Evolutionary conservation across 495 filamentous ascomycete genomes (phyloP).

Genomic region (Recurvomyces mirabilis): DNA sequence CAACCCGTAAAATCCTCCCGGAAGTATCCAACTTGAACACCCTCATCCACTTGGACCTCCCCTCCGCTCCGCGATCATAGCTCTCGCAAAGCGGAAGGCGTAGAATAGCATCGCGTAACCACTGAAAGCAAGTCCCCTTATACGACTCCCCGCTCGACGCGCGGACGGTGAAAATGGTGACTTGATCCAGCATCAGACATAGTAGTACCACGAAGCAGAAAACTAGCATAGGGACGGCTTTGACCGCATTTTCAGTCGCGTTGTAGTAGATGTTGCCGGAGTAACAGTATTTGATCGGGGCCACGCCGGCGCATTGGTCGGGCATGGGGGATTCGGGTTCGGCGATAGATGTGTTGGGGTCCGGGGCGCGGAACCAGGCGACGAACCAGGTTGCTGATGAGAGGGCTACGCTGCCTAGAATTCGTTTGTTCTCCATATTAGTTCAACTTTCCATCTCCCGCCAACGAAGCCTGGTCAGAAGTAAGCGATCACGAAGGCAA

Average conservation of each 20-base stretch:
- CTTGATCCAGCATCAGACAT: conserved; percentile 1
- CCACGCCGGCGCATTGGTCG: conserved; percentile 1
- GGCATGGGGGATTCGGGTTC: neutral
- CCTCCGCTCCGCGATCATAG: neutral
- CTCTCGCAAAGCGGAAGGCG: neutral
- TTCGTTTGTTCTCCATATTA: too few relatives aligned
- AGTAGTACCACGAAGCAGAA: conserved; percentile 7
- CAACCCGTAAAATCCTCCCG: neutral
- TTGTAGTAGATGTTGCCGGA: neutral
- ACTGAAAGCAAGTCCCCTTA: conserved; percentile 2
- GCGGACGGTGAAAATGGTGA: neutral
- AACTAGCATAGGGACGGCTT: conserved; percentile 1
- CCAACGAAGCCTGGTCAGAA: too few relatives aligned
- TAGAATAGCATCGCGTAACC: neutral
- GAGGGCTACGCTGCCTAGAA: conserved; percentile 2
- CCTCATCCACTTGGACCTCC: neutral
- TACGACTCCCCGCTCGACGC: neutral
- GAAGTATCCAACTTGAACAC: neutral
- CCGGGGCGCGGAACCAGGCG: neutral
- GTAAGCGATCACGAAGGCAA: too few relatives aligned
- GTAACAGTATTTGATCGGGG: conserved; percentile 11
- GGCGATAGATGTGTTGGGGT: neutral
- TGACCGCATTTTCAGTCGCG: neutral
- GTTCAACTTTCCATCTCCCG: too few relatives aligned
- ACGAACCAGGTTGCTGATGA: conserved; percentile 7